A percentile compares a stretch with the other conserved stretches of the same genome.
phyloP scores from a whole-genome alignment of 1,284 basidiomycete genomes.

The Leccinum subfulvum region DNA sequence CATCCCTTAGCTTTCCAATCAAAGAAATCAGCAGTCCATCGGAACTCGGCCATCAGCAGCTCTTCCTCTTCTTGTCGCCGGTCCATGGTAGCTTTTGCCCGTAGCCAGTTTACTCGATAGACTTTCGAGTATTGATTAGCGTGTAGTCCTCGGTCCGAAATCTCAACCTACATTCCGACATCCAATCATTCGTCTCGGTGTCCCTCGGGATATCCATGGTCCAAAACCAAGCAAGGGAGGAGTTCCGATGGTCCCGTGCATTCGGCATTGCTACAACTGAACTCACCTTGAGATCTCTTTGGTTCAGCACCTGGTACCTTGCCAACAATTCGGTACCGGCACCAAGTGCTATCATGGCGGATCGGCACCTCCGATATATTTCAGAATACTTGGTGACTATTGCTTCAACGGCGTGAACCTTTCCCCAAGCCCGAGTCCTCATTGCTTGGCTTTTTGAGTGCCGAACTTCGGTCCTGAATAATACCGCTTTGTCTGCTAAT shows the following conservation, averaged over 20 bases:
- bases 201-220: background rate
- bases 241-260: background rate
- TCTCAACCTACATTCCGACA: conserved; percentile 1
- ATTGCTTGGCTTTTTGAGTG: background rate
- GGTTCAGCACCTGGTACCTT: background rate
- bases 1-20: background rate
- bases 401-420: background rate
- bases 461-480: background rate
- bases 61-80: background rate
- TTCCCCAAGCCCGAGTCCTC: background rate
- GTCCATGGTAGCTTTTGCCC: background rate
- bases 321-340: background rate
- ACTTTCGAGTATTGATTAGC: background rate
- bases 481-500: background rate
- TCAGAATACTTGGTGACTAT: background rate
- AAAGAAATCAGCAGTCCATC: background rate
- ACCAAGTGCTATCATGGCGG: background rate
- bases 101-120: conserved; percentile 2
- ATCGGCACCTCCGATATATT: background rate
- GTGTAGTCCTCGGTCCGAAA: background rate
- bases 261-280: background rate
- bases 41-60: background rate
- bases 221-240: conserved; percentile 2
- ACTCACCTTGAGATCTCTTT: background rate
- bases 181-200: background rate